A percentile compares a stretch with the other conserved stretches of the same genome.
Conservation (phyloP, 2,329 filamentous ascomycete species). For the Coniochaeta prunicola region DNA sequence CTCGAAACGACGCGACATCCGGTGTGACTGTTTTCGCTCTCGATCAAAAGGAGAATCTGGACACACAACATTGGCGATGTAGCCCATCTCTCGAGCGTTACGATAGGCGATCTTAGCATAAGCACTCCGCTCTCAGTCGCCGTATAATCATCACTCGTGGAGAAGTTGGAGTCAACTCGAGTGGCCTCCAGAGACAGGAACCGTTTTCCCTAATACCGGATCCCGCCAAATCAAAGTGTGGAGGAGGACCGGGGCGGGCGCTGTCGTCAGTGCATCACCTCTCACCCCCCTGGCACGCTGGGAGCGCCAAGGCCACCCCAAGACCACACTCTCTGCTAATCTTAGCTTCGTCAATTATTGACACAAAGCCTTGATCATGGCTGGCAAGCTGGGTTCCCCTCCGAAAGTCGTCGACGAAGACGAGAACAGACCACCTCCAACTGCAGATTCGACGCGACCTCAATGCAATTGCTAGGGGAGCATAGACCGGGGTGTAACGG, state of each 20-base stretch:
- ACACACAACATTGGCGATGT: neutral
- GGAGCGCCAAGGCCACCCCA: neutral
- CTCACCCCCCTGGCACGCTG: neutral
- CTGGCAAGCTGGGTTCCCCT: neutral
- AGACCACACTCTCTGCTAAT: neutral
- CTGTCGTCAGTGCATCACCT: neutral
- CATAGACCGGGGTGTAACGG: neutral
- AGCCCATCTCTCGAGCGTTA: neutral
- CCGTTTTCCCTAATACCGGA: neutral
- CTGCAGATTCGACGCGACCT: neutral
- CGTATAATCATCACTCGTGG: neutral
- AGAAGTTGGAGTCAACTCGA: neutral
- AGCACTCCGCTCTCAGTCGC: neutral
- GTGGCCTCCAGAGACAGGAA: neutral
- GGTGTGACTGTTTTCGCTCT: neutral
- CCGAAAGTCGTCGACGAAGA: neutral
- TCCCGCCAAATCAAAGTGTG: neutral
- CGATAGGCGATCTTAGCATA: neutral
- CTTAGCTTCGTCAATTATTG: neutral
- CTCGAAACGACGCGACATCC: neutral
- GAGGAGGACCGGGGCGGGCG: neutral
- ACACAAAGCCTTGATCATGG: neutral
- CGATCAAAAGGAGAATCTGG: neutral
- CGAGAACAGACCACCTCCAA: neutral
- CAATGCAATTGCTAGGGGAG: neutral